These are phyloP conservation scores for Calonectria henricotiae DNA, from an alignment of 2,329 filamentous ascomycete species.

Conservation along the genomic window DNA sequence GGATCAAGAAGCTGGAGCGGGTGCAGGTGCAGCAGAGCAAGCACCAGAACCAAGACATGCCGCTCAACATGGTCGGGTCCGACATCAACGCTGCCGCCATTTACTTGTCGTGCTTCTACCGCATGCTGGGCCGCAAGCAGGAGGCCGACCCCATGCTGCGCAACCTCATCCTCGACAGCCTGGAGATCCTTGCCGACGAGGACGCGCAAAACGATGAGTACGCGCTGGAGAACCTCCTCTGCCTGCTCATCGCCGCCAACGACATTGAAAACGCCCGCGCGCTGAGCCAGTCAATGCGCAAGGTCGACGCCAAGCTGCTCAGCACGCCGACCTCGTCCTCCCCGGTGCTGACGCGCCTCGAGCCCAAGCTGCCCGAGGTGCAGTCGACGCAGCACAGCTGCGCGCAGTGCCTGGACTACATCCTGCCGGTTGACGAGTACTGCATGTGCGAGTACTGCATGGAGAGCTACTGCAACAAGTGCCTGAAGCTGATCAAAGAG, in stretches of 20 bases:
- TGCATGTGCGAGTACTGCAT: slow-evolving; percentile 60
- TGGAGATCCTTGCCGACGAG: slow-evolving; percentile 60
- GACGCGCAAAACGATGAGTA: slow-evolving; percentile 63
- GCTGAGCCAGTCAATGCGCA: slow-evolving; percentile 61
- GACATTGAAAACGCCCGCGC: slow-evolving; percentile 59
- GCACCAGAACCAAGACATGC: slow-evolving; percentile 61
- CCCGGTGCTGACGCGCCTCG: slow-evolving; percentile 50
- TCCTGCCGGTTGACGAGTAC: slow-evolving; percentile 55
- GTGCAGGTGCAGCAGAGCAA: slow-evolving; percentile 58
- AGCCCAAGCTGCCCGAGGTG: slow-evolving; percentile 60
- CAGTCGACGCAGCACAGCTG: slow-evolving; percentile 57
- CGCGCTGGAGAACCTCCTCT: slow-evolving; percentile 61
- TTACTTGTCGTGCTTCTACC: slow-evolving; percentile 60
- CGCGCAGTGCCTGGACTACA: slow-evolving; percentile 59
- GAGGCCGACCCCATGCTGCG: slow-evolving; percentile 55
- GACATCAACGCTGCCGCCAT: slow-evolving; percentile 63
- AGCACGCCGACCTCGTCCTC: slow-evolving; percentile 52
- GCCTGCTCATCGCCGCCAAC: slow-evolving; percentile 59
- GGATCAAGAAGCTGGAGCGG: slow-evolving; percentile 58
- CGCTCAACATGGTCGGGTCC: slow-evolving; percentile 60
- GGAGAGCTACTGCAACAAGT: slow-evolving; percentile 59
- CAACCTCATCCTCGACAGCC: slow-evolving; percentile 58
- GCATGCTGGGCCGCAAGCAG: slow-evolving; percentile 51
- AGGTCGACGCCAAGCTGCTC: slow-evolving; percentile 54
- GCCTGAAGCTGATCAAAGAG: slow-evolving; percentile 55